phyloP scores from a whole-genome alignment of 495 filamentous ascomycete genomes.

The Peziza echinospora region DNA sequence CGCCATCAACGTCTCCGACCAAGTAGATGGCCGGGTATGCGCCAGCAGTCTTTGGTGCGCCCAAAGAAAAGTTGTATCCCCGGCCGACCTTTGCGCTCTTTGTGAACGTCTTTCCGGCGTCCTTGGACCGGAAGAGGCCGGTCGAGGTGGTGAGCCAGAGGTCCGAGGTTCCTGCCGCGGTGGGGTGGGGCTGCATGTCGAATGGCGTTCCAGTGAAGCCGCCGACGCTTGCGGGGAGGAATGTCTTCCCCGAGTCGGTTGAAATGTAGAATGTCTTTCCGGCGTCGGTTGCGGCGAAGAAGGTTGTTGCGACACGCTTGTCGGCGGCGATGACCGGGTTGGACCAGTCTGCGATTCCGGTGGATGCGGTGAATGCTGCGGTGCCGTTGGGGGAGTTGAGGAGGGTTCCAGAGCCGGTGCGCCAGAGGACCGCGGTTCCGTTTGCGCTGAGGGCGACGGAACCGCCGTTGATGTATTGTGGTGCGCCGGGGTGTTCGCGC shows the following conservation, averaged over 20 bases:
- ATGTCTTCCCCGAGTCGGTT: slow-evolving; percentile 25
- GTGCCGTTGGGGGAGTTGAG: slow-evolving; percentile 11
- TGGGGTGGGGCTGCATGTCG: slow-evolving; percentile 29
- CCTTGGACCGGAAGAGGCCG: slow-evolving; percentile 30
- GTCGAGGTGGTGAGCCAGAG: slow-evolving; percentile 31
- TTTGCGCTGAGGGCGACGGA: slow-evolving; percentile 31
- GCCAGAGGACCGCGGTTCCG: slow-evolving; percentile 31
- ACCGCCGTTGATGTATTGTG: slow-evolving; percentile 24
- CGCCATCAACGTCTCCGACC: slow-evolving; percentile 26
- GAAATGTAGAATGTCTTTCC: slow-evolving; percentile 27
- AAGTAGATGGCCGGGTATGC: slow-evolving; percentile 28
- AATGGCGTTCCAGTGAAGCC: slow-evolving; percentile 18
- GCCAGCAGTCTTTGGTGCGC: slow-evolving; percentile 16
- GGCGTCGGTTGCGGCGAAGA: slow-evolving; percentile 33
- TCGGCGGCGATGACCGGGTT: slow-evolving; percentile 29
- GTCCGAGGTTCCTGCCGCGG: slow-evolving; percentile 23
- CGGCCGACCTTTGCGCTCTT: slow-evolving; percentile 20
- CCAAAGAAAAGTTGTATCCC: slow-evolving; percentile 26
- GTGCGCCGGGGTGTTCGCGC: slow-evolving; percentile 27
- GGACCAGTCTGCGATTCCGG: slow-evolving; percentile 22
- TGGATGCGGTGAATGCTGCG: slow-evolving; percentile 24
- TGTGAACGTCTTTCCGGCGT: slow-evolving; percentile 29
- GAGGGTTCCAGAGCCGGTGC: slow-evolving; percentile 12
- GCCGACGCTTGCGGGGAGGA: slow-evolving; percentile 22
- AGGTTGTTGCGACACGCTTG: slow-evolving; percentile 28